Base-by-base conservation (phyloP, 2,329 filamentous ascomycete species). In the Beauveria sp. region DNA sequence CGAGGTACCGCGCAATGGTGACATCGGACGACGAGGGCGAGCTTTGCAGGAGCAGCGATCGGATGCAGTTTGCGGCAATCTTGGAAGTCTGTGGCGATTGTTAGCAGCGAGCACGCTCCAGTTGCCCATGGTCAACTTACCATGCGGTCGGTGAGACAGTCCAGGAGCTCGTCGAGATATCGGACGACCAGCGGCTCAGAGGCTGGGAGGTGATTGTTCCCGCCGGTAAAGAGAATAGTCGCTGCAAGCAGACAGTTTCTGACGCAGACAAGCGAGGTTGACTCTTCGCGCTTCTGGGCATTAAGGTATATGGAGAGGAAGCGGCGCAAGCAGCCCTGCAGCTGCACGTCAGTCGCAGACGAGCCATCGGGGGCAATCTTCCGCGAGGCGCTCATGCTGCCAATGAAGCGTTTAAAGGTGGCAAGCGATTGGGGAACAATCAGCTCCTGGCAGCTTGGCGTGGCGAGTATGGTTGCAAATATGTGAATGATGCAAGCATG, bases 401-500 rank as follows among this genome's bases (percentile, higher is more conserved):
- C 85, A 64, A 98, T 83, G 73, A 99, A 99, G 34, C 93, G 87
- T 73, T 96, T 93, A 72, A 99, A 87, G 46, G 93, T 96, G 0
- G 95, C 91, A 18, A 99, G 82, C 3, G 92, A 88, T 74, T 96
- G 90, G 0, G 95, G 93, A 1, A 98, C 88, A 38, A 98, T 91
- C 43, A 91, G 83, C 28, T 90, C 85, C 75, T 99, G 96, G 70
- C 93, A 98, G 51, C 66, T 70, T 0, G 90, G 88, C 0, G 92
- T 97, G 16, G 90, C 89, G 14, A 99, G 83, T 62, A 96, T 95
- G 0, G 92, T 96, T 60, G 91, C 89, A 71, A 98, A 97, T 61
- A 98, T 96, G 77, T 99, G 93, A 55, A 99, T 84, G 67, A 98
- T 96, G 70, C 93, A 98, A 45, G 95, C 93, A 71, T 98, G 92